Conservation (phyloP, 805 yeast species). For the Metschnikowia similis region DNA sequence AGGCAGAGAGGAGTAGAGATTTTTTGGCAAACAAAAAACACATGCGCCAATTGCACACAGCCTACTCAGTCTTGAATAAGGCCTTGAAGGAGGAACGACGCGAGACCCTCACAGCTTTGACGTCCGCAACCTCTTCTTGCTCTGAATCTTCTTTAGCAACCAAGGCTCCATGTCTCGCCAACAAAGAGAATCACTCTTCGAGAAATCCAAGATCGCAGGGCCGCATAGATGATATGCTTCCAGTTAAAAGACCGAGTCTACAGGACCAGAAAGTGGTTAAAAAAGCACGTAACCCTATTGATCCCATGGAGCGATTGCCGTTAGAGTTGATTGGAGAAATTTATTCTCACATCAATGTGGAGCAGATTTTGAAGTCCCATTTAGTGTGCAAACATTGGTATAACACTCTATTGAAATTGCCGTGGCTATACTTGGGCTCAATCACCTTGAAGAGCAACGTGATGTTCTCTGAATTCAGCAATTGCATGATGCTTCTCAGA, state of each 20-base stretch:
- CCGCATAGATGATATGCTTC: conserved; percentile 17
- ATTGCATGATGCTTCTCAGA: conserved; percentile 27
- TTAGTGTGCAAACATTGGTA: conserved; percentile 35
- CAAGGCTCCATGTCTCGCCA: neutral
- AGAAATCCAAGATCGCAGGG: neutral
- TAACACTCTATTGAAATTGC: conserved; percentile 21
- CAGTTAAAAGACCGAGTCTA: conserved; percentile 15
- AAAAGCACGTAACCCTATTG: conserved; percentile 10
- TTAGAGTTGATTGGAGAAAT: conserved; percentile 27
- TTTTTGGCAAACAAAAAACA: conserved; percentile 32
- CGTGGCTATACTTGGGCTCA: conserved; percentile 21
- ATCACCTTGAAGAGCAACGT: conserved; percentile 25
- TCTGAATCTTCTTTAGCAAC: neutral
- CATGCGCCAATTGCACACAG: conserved; percentile 21
- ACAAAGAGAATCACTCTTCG: neutral
- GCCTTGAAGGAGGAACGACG: conserved; percentile 16
- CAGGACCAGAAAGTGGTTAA: neutral
- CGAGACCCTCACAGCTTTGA: neutral
- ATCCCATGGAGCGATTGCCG: conserved; percentile 28
- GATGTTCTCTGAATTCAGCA: conserved; percentile 24
- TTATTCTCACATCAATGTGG: conserved; percentile 21
- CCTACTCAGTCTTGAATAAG: conserved; percentile 21
- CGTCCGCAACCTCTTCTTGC: neutral
- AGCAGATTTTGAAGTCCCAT: conserved; percentile 24
- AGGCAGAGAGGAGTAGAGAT: conserved; percentile 23